Evolutionary conservation across 441 rosid genomes (phyloP).

Genomic region (Adansonia rubrostipa): DNA sequence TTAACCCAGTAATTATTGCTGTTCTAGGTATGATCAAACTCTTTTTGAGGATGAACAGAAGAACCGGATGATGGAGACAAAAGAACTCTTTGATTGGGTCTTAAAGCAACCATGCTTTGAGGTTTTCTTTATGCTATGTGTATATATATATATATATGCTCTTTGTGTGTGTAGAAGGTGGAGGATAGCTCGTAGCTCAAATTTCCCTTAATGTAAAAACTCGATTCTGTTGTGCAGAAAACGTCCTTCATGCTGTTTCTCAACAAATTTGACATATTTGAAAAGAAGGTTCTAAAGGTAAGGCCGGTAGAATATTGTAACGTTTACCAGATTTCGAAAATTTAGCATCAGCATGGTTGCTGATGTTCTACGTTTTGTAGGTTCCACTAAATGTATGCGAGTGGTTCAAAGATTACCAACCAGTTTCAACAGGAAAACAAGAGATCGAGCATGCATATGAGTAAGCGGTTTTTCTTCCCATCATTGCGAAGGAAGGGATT

Average conservation of each 20-base stretch:
- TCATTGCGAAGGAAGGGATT: neutral
- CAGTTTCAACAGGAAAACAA: conserved; percentile 85
- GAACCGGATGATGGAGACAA: conserved; percentile 94
- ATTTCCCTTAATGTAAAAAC: neutral
- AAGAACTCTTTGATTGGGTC: conserved; percentile 94
- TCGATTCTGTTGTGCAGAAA: conserved; percentile 63
- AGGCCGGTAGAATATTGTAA: conserved; percentile 26
- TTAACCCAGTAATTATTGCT: conserved; percentile 11
- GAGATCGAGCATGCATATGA: conserved; percentile 96
- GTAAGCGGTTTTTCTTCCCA: conserved; percentile 47
- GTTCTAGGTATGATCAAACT: conserved; percentile 84
- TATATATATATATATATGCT: neutral
- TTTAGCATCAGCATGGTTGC: neutral
- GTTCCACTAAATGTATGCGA: conserved; percentile 84
- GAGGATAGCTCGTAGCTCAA: conserved; percentile 8
- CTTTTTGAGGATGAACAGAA: conserved; percentile 89
- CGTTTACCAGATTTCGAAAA: conserved; percentile 13
- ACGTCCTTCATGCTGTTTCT: conserved; percentile 96
- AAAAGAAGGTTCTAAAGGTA: conserved; percentile 89
- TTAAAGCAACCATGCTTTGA: conserved; percentile 96
- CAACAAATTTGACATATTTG: conserved; percentile 95
- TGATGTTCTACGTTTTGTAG: conserved; percentile 37
- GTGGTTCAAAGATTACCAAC: conserved; percentile 96
- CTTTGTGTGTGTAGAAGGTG: neutral
- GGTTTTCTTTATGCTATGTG: conserved; percentile 44